phyloP scores from a whole-genome alignment of 768 basidiomycete genomes.

The Serendipita vermifera region DNA sequence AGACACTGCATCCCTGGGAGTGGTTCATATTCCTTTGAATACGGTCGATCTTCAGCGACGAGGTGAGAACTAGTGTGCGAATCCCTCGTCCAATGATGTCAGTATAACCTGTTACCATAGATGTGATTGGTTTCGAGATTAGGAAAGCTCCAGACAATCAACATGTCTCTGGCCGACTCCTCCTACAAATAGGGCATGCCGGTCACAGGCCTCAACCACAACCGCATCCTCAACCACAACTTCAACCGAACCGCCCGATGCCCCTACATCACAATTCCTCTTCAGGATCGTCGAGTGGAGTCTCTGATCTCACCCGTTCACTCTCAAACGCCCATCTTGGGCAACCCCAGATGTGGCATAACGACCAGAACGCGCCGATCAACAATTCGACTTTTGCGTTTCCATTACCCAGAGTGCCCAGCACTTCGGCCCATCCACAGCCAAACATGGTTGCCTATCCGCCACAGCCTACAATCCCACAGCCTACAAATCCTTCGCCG shows the following conservation, averaged over 20 bases:
- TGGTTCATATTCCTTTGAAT: neutral
- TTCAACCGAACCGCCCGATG: neutral
- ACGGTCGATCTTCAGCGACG: neutral
- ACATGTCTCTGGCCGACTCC: neutral
- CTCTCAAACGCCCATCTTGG: no score
- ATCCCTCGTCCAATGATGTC: neutral
- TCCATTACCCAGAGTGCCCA: no score
- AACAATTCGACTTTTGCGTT: no score
- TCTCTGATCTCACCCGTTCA: no score
- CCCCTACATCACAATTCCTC: neutral
- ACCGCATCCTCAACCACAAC: neutral
- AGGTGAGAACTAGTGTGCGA: neutral
- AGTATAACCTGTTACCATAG: neutral
- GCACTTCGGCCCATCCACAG: no score
- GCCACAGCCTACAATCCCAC: no score
- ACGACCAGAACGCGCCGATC: no score
- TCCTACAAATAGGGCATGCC: neutral
- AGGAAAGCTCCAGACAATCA: constrained; percentile 5
- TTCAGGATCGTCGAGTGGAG: no score
- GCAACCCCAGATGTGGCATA: no score
- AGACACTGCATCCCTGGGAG: neutral
- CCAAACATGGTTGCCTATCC: no score
- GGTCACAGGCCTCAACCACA: neutral
- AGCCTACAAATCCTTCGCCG: no score
- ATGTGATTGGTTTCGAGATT: constrained; percentile 4